Evolutionary conservation across 805 yeast genomes (phyloP), one percentile per base, ranked within the genome.

Genomic region (Zygotorulaspora danielsina): DNA sequence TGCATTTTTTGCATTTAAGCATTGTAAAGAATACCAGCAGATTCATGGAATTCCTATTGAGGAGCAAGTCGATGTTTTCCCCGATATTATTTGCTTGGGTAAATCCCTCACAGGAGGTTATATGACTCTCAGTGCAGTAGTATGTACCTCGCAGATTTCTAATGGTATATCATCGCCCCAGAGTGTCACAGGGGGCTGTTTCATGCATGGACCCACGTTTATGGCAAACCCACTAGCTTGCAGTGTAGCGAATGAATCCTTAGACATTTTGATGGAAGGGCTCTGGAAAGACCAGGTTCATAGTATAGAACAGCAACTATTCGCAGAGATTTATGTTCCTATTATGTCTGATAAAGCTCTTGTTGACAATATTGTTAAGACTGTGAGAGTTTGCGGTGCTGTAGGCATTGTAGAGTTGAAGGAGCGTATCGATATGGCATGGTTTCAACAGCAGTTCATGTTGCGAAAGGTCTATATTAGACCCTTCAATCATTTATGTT

Each of bases 1-100:
- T n/a, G 56, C 58, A 31, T 46, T 55, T 20, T 61, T 64, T 53
- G 69, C 66, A 0, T 63, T 55, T 39, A 64, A 65, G 21, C 67
- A 65, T 42, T 46, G 58, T 18, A 42, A 32, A 17, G 25, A 24
- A n/a, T 50, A 48, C 17, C 53, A 50, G 37, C 42, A 44, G 2
- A 18, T 26, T 13, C 15, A 32, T 19, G 28, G 28, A 6, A 35
- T 49, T 29, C 45, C 48, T 2, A 10, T 34, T 4, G 36, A 45
- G 16, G 20, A 38, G 15, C 46, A 43, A 15, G 37, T 46, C 9
- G 53, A 48, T 17, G 50, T 55, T 8, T 44, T 36, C 22, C 63
- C 61, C 6, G 59, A 55, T 39, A 52, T 55, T 17, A 26, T 55
- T 21, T 49, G 56, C 13, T 51, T 53, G 18, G 62, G 57, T 1